Evolutionary conservation across 495 filamentous ascomycete species (phyloP).

Genomic region (Paragyromitra xinjiangensis): DNA sequence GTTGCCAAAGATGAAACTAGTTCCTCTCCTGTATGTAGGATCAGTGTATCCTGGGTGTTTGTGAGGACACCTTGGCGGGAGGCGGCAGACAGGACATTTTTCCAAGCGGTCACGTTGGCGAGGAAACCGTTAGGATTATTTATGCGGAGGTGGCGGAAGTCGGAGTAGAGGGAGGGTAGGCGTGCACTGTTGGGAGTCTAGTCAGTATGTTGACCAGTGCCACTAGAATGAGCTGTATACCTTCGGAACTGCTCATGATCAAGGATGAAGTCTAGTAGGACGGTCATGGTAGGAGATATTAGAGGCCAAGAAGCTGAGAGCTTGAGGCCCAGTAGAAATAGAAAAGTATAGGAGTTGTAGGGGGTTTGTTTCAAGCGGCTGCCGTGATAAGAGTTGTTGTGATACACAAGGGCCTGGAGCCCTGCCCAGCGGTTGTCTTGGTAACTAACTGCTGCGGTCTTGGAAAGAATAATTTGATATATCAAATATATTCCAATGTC

Average conservation of each 20-base stretch:
- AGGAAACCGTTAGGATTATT: constrained; percentile 91
- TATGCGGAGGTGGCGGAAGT: constrained; percentile 78
- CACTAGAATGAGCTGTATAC: constrained; percentile 21
- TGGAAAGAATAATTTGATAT: not conserved
- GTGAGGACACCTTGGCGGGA: constrained; percentile 70
- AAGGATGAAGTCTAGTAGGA: constrained; percentile 48
- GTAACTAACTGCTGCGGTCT: not conserved
- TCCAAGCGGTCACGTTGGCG: constrained; percentile 87
- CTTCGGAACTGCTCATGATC: constrained; percentile 48
- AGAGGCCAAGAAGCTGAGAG: not conserved
- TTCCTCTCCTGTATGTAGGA: constrained; percentile 72
- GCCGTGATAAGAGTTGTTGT: constrained; percentile 16
- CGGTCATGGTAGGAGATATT: constrained; percentile 9
- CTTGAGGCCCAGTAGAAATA: not conserved
- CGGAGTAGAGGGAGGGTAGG: constrained; percentile 91
- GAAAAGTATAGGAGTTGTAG: not conserved
- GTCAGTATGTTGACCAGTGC: not conserved
- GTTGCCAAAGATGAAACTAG: constrained; percentile 76
- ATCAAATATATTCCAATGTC: not conserved
- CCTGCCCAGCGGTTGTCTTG: not conserved
- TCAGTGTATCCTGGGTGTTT: constrained; percentile 63
- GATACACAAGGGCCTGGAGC: not conserved
- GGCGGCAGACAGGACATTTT: constrained; percentile 73
- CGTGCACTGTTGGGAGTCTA: constrained; percentile 68
- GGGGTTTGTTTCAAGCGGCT: not conserved